A percentile compares a stretch with the other conserved stretches of the same genome.
phyloP scores from a whole-genome alignment of 73 alveolate species.

The Tetrahymena elliotti region DNA sequence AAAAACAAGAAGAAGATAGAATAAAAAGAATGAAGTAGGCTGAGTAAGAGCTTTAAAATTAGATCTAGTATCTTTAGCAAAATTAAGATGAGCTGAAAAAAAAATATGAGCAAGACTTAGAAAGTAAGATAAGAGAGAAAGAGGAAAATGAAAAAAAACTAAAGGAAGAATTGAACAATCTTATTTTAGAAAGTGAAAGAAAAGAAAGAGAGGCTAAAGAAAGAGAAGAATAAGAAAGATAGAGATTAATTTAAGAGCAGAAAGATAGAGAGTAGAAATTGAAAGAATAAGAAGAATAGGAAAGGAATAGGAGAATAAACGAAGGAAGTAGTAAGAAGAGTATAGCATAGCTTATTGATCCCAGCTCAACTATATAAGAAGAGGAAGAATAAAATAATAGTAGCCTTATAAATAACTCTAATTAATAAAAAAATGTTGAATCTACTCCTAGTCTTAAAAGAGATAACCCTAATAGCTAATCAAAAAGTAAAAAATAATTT shows the following conservation, averaged over 20 bases:
- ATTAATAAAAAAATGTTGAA: not conserved
- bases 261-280: not conserved
- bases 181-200: not conserved
- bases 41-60: not conserved
- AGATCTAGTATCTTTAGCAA: not conserved
- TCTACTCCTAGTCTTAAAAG: not conserved
- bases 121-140: not conserved
- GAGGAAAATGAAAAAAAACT: not conserved
- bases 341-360: not conserved
- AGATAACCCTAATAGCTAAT: not conserved
- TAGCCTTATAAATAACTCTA: not conserved
- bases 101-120: not conserved
- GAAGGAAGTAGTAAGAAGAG: not conserved
- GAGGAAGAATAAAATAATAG: not conserved
- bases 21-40: not conserved
- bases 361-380: not conserved
- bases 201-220: not conserved
- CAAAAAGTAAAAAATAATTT: not conserved
- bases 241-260: not conserved
- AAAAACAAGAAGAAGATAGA: not conserved
- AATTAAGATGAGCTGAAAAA: not conserved
- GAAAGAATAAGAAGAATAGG: not conserved
- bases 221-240: not conserved
- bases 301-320: not conserved
- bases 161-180: not conserved